Evolutionary conservation across 169 alveolate species (phyloP), one percentile per base, ranked within the genome.

Genomic region (Plasmodium billcollinsi): DNA sequence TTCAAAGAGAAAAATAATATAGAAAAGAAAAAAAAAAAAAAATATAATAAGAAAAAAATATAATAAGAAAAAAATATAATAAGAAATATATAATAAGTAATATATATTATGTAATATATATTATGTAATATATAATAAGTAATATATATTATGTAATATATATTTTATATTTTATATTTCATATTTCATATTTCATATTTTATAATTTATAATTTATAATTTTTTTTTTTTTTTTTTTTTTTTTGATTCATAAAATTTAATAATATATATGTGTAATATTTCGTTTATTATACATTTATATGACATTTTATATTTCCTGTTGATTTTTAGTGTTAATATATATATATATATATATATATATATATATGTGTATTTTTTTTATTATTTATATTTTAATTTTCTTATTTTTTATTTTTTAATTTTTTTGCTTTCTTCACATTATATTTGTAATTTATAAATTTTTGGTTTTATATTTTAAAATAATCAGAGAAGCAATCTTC

Each of bases 401-500:
- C 0, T 29, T 9, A 18, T 8, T 11, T 56, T 7, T 52, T 52
- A 11, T 50, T 50, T 1, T 14, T 50, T 50, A 14, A 3, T 15
- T 52, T 52, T n/a, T n/a, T 50, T 50, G 14, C 15, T 50, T 6
- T 63, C 29, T 63, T 26, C 33, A 21, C 33, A 24, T 29, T 8
- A 9, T 65, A 20, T 65, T 65, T 65, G 18, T 24, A 29, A 65
- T 26, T 26, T 59, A 59, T 33, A 24, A 66, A n/a, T 7, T 49
- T 47, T 49, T 70, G 8, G 78, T 20, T 49, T 5, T 49, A n/a
- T 20, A 21, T 50, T 70, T 70, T 20, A 49, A 43, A 21, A 70
- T n/a, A 7, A 70, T 70, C 24, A 43, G 33, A 47, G 78, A 70
- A 15, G 47, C 59, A n/a, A 70, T 14, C 43, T 70, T 20, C 43